A percentile compares a stretch with the other conserved stretches of the same genome.
These are phyloP conservation scores for Jimgerdemannia flammicorona DNA, from an alignment of 192 early-diverging fungal genomes.

Conservation along the genomic window DNA sequence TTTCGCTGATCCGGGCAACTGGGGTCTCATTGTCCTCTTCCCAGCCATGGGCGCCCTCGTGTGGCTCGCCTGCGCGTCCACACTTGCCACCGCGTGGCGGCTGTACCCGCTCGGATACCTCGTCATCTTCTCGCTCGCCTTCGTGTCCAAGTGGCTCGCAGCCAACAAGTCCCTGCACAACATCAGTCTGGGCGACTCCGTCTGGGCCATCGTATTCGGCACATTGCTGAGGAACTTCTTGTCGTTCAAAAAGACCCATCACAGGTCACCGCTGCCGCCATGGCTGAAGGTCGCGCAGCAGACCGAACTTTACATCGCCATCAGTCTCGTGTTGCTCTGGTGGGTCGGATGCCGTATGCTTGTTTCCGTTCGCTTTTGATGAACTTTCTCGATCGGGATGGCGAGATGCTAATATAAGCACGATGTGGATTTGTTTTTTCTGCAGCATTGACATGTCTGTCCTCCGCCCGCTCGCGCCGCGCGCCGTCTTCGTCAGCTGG, in stretches of 20 bases:
- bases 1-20: conserved; percentile 27
- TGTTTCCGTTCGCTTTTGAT: no score
- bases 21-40: conserved; percentile 39
- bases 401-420: no score
- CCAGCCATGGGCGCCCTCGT: conserved; percentile 39
- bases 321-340: conserved; percentile 42
- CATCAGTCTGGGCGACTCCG: conserved; percentile 46
- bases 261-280: conserved; percentile 24
- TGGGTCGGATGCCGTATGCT: background rate
- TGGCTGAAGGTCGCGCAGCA: conserved; percentile 52
- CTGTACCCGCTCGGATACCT: conserved; percentile 37
- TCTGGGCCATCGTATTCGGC: conserved; percentile 54
- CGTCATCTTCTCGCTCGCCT: conserved; percentile 37
- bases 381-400: no score
- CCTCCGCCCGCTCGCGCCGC: conserved; percentile 41
- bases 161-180: conserved; percentile 35
- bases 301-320: conserved; percentile 52
- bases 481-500: conserved; percentile 52
- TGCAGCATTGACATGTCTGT: conserved; percentile 39
- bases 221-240: conserved; percentile 35
- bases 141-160: conserved; percentile 47
- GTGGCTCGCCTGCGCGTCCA: conserved; percentile 34
- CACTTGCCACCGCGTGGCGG: conserved; percentile 26
- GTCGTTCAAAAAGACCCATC: background rate
- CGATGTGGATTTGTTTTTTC: no score